Percentiles rank a stretch among this genome's conserved stretches.
Conservation (phyloP, 139 green algal genomes). For the Micractinium sp. region DNA sequence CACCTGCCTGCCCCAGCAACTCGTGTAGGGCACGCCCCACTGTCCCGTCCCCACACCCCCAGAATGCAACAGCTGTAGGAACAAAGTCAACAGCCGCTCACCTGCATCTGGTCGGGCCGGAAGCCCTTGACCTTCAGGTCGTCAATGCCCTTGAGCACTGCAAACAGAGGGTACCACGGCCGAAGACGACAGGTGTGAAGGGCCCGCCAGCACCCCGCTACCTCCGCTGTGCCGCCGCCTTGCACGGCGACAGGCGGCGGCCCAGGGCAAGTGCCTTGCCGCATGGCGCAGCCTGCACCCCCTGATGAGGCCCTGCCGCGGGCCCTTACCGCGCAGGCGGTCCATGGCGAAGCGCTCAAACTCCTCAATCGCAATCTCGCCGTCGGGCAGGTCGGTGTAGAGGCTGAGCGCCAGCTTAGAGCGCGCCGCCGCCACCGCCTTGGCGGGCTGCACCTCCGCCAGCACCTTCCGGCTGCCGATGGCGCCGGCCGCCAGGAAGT, state of each 20-base stretch:
- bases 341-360: slow-evolving; percentile 94
- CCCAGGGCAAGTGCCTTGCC: background rate
- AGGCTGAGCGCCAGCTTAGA: slow-evolving; percentile 55
- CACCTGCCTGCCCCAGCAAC: background rate
- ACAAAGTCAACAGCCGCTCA: background rate
- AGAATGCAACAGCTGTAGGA: background rate
- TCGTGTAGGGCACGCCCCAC: too few species aligned
- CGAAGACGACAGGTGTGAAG: background rate
- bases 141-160: slow-evolving; percentile 93
- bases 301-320: background rate
- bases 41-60: too few species aligned
- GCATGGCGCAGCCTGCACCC: background rate
- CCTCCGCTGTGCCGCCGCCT: background rate
- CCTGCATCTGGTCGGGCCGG: slow-evolving; percentile 59
- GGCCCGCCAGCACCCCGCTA: background rate
- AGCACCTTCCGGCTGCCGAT: background rate
- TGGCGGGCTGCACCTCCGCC: background rate
- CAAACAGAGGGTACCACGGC: background rate
- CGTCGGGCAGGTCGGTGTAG: slow-evolving; percentile 75
- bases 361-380: slow-evolving; percentile 89
- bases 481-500: slow-evolving; percentile 13
- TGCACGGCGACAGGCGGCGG: too few species aligned
- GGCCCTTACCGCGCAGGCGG: slow-evolving; percentile 72
- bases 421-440: background rate
- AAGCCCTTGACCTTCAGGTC: slow-evolving; percentile 73